Percentiles rank a stretch among this genome's conserved stretches.
Conservation (phyloP, 1,139 yeast genomes). For the Geotrichum klebahnii region DNA sequence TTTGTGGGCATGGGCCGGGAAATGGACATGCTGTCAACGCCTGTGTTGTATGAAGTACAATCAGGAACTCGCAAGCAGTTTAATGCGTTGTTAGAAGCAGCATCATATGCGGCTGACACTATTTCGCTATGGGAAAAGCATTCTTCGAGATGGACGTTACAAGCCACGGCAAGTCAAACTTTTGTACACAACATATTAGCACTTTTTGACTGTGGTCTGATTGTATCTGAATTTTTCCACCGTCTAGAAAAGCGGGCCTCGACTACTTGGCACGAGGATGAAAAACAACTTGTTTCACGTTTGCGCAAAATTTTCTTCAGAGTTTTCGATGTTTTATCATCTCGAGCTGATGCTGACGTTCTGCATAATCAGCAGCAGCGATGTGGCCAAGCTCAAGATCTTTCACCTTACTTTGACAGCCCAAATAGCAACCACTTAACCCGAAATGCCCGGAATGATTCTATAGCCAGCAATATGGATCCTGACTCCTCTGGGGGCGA, state of each 20-base stretch:
- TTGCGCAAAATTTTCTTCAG: constrained; percentile 33
- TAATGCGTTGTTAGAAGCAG: constrained; percentile 37
- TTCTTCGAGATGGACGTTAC: constrained; percentile 36
- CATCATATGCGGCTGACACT: constrained; percentile 41
- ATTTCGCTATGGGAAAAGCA: constrained; percentile 42
- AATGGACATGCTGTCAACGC: constrained; percentile 29
- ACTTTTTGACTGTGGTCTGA: constrained; percentile 40
- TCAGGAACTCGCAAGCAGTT: constrained; percentile 27
- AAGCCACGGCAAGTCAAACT: constrained; percentile 37
- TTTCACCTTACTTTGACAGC: not conserved
- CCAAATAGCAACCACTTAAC: not conserved
- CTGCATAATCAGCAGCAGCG: constrained; percentile 17
- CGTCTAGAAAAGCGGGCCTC: constrained; percentile 31
- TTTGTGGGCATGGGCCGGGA: constrained; percentile 38
- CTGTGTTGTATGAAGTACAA: constrained; percentile 25
- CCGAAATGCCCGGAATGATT: not conserved
- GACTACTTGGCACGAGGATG: constrained; percentile 32
- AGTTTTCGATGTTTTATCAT: constrained; percentile 29
- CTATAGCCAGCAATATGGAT: not conserved
- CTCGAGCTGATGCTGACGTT: constrained; percentile 15
- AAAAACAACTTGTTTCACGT: constrained; percentile 30
- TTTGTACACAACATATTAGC: constrained; percentile 40
- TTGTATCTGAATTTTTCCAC: constrained; percentile 38
- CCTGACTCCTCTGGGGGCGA: not conserved
- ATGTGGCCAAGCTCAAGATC: not conserved